Base-by-base conservation (phyloP, 2,329 filamentous ascomycete genomes). In the Epichloe scottii region DNA sequence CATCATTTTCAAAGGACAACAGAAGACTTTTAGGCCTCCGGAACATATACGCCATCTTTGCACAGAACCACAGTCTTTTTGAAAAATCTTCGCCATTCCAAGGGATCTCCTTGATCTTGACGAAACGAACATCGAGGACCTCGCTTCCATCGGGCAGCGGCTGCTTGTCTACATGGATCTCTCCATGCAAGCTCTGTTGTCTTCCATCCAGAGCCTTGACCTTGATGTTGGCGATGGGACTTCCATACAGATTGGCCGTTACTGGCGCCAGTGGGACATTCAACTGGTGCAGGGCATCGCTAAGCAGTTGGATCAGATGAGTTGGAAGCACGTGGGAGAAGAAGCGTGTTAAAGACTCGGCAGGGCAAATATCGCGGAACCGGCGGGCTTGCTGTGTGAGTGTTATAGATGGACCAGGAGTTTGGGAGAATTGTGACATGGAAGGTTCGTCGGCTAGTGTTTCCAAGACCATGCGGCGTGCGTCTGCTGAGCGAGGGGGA, bases 81-180 rank as follows among this genome's bases (percentile, higher is more conserved):
- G 75, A 98, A 98, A 65, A 98, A 89, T 35, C 93, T 76, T 54
- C 93, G 80, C 93, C 94, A 98, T 71, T 97, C 91, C 47, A 98
- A 70, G 5, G 93, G 93, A 71, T 98, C 93, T 5, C 93, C 71
- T 95, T 96, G 50, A 87, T 78, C 71, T 98, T 98, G 57, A 94
- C 79, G 64, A 98, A 97, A 48, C 89, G 78, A 30, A 96, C 87
- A 66, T 96, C 90, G 23, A 90, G 76, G 34, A 91, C 68, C 54
- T 86, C 84, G 57, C 68, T 70, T 10, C 71, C 71, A 50, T 75
- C 72, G 1, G 71, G 77, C 56, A 84, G 75, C 41, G 68, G 64
- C 62, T 79, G 79, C 67, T 72, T 78, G 62, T 91, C 85, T 6
- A 93, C 72, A 12, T 87, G 71, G 44, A 94, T 82, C 61, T 86